Percentiles rank a stretch among this genome's conserved stretches.
These are phyloP conservation scores for Penicillium crystallinum DNA, from an alignment of 495 filamentous ascomycete genomes.

Conservation along the genomic window DNA sequence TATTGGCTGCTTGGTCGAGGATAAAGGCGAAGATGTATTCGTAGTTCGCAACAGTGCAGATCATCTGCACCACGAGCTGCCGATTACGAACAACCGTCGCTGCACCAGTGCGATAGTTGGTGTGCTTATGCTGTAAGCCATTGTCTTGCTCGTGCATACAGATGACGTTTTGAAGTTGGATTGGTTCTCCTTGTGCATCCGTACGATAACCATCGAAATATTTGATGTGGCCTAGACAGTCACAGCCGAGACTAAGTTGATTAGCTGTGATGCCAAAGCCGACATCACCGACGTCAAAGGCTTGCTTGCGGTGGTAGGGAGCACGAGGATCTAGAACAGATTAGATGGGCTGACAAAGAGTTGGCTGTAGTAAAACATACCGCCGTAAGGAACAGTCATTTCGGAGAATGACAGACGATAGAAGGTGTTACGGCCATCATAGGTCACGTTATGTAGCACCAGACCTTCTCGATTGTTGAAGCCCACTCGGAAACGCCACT, in stretches of 20 bases:
- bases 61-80: slow-evolving; percentile 64
- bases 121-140: slow-evolving; percentile 65
- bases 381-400: slow-evolving; percentile 65
- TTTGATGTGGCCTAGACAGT: slow-evolving; percentile 63
- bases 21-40: slow-evolving; percentile 83
- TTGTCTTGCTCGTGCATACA: slow-evolving; percentile 68
- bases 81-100: slow-evolving; percentile 58
- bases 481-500: slow-evolving; percentile 62
- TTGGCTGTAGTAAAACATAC: slow-evolving; percentile 15
- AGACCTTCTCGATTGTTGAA: slow-evolving; percentile 63
- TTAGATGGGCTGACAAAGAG: slow-evolving; percentile 1
- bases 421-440: slow-evolving; percentile 65
- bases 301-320: slow-evolving; percentile 65
- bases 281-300: slow-evolving; percentile 69
- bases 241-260: slow-evolving; percentile 62
- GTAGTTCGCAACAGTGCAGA: slow-evolving; percentile 76
- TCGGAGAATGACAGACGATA: slow-evolving; percentile 72
- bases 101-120: slow-evolving; percentile 58
- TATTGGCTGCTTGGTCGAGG: slow-evolving; percentile 79
- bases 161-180: slow-evolving; percentile 54
- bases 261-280: slow-evolving; percentile 64
- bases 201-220: slow-evolving; percentile 58
- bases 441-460: slow-evolving; percentile 60
- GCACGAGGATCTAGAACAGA: slow-evolving; percentile 51
- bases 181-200: slow-evolving; percentile 47